Evolutionary conservation across 2,329 filamentous ascomycete species (phyloP).

Genomic region (Elsinoe australis): DNA sequence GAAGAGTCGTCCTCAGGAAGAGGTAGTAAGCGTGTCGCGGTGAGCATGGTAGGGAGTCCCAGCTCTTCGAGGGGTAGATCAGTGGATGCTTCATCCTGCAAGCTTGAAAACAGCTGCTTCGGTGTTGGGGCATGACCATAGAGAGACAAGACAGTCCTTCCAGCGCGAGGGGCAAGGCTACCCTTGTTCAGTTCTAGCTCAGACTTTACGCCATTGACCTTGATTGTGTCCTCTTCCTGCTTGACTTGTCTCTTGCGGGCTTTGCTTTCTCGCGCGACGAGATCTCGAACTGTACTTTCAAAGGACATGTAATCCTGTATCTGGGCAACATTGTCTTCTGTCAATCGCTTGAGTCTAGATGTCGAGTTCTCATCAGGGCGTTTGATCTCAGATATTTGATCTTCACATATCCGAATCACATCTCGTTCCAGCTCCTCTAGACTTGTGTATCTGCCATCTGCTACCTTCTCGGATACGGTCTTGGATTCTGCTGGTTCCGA

Average conservation of each 20-base stretch:
- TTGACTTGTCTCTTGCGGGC: slow-evolving; percentile 8
- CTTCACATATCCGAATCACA: slow-evolving; percentile 34
- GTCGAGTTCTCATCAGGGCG: slow-evolving; percentile 17
- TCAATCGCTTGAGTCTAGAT: slow-evolving; percentile 24
- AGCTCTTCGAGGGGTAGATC: slow-evolving; percentile 50
- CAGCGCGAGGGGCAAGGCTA: slow-evolving; percentile 25
- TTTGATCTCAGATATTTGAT: slow-evolving; percentile 33
- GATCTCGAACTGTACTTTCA: slow-evolving; percentile 24
- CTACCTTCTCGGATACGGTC: slow-evolving; percentile 35
- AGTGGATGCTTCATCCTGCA: slow-evolving; percentile 47
- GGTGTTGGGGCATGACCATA: slow-evolving; percentile 66
- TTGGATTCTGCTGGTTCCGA: slow-evolving; percentile 29
- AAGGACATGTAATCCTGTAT: slow-evolving; percentile 29
- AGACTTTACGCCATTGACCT: slow-evolving; percentile 18
- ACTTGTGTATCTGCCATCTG: slow-evolving; percentile 34
- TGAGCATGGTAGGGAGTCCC: slow-evolving; percentile 66
- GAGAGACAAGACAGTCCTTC: slow-evolving; percentile 63
- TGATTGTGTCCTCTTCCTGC: slow-evolving; percentile 21
- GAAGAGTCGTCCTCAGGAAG: slow-evolving; percentile 35
- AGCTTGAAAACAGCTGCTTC: slow-evolving; percentile 77
- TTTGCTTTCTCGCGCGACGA: slow-evolving; percentile 26
- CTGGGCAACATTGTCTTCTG: slow-evolving; percentile 33
- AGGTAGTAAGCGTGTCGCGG: slow-evolving; percentile 58
- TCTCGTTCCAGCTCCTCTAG: slow-evolving; percentile 39
- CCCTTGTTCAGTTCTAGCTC: slow-evolving; percentile 5